Conservation (phyloP, 192 early-diverging fungal genomes). For the Pilaira anomala region DNA sequence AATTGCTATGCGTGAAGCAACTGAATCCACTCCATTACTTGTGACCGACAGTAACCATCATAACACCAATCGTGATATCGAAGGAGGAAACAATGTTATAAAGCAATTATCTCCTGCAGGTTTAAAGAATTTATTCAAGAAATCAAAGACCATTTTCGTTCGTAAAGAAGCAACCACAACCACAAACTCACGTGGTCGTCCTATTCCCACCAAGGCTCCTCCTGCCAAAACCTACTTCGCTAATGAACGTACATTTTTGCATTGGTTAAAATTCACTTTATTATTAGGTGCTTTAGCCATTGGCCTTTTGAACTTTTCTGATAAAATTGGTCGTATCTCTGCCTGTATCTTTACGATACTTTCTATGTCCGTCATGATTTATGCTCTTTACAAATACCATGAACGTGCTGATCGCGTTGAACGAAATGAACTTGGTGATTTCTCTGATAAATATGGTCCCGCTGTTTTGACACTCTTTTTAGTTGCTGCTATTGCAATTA, state of each 20-base stretch:
- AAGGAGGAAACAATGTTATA: background rate
- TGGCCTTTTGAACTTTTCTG: constrained; percentile 78
- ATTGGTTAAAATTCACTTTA: constrained; percentile 81
- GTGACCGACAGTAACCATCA: background rate
- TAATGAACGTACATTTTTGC: constrained; percentile 89
- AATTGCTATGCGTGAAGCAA: constrained; percentile 14
- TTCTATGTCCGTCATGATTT: constrained; percentile 75
- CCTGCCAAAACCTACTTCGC: constrained; percentile 89
- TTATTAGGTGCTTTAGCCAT: constrained; percentile 69
- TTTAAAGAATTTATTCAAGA: constrained; percentile 27
- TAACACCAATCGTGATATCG: background rate
- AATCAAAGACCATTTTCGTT: constrained; percentile 28
- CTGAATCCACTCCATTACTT: constrained; percentile 33
- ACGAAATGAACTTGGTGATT: constrained; percentile 64
- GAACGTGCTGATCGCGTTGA: constrained; percentile 70
- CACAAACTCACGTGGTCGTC: constrained; percentile 52
- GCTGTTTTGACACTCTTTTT: constrained; percentile 66
- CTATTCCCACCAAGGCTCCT: constrained; percentile 64
- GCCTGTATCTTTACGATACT: constrained; percentile 67
- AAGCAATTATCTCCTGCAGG: constrained; percentile 39
- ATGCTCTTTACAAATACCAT: constrained; percentile 74
- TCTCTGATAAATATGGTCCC: constrained; percentile 75
- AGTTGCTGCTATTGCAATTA: constrained; percentile 61
- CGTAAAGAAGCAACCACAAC: constrained; percentile 6
- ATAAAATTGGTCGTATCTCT: constrained; percentile 65